phyloP scores from a whole-genome alignment of 192 early-diverging fungal species.

The Coemansia sp. region DNA sequence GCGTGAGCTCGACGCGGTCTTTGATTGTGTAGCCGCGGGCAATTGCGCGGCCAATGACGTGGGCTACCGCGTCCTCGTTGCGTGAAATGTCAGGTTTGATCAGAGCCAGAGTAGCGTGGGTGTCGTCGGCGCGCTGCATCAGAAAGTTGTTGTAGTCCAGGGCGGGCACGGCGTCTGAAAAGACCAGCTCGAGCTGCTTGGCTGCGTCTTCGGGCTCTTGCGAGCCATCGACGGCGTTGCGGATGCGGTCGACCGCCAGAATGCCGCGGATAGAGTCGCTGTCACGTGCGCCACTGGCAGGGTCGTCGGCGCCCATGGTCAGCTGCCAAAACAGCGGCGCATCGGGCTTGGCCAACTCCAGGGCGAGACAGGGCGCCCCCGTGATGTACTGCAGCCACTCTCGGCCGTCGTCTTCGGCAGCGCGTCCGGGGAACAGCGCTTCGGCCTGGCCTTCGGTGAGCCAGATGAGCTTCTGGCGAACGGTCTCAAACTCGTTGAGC shows the following conservation, averaged over 20 bases:
- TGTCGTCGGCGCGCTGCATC: conserved; percentile 49
- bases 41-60: conserved; percentile 37
- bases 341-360: conserved; percentile 57
- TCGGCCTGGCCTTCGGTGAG: conserved; percentile 44
- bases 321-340: conserved; percentile 55
- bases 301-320: conserved; percentile 57
- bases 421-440: conserved; percentile 47
- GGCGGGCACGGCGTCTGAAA: conserved; percentile 41
- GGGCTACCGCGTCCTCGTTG: conserved; percentile 22
- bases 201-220: conserved; percentile 50
- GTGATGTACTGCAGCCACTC: conserved; percentile 55
- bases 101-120: conserved; percentile 53
- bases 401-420: conserved; percentile 36
- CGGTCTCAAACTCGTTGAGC: conserved; percentile 56
- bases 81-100: conserved; percentile 58
- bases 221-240: conserved; percentile 59
- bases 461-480: conserved; percentile 56
- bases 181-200: conserved; percentile 52
- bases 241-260: conserved; percentile 56
- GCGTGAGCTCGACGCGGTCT: conserved; percentile 35
- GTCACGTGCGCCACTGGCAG: conserved; percentile 35
- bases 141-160: conserved; percentile 47
- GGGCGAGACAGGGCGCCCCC: conserved; percentile 55
- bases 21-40: conserved; percentile 52
- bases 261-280: conserved; percentile 57